Conservation (phyloP, 116 monocot species). For the Posidonia oceanica region DNA sequence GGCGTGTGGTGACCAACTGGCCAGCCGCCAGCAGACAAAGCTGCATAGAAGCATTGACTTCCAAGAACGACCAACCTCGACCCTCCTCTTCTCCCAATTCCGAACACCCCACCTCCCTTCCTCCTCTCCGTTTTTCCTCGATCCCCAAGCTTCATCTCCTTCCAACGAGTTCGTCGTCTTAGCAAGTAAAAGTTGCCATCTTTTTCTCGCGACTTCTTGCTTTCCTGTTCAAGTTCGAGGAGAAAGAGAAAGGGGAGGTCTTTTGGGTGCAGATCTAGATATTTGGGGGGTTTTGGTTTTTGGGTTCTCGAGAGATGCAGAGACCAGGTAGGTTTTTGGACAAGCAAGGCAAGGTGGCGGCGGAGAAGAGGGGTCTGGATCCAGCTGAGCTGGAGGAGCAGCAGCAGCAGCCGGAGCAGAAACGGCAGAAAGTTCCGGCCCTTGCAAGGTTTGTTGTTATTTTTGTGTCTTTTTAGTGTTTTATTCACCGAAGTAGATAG, state of each 20-base stretch:
- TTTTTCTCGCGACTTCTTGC: not conserved
- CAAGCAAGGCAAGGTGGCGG: too few relatives aligned
- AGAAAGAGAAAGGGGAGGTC: not conserved
- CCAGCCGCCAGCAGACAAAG: not conserved
- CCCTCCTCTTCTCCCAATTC: not conserved
- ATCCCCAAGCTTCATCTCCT: too few relatives aligned
- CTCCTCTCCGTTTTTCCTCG: not conserved
- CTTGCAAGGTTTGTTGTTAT: conserved; percentile 47
- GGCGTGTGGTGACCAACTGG: too few relatives aligned
- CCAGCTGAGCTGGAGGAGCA: conserved; percentile 26
- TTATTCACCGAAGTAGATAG: not conserved
- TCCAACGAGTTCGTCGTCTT: too few relatives aligned
- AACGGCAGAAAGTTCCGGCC: conserved; percentile 53
- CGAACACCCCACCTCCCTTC: not conserved
- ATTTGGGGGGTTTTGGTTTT: not conserved
- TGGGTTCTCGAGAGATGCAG: conserved; percentile 4
- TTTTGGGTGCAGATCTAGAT: conserved; percentile 2
- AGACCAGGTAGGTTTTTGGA: not conserved
- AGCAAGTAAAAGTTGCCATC: not conserved
- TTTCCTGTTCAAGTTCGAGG: not conserved
- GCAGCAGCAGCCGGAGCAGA: conserved; percentile 25
- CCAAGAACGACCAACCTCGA: not conserved
- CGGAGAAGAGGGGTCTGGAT: conserved; percentile 44
- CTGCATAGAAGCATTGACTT: not conserved
- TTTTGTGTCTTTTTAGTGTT: not conserved